These are phyloP conservation scores for Phytophthora lateralis DNA, from an alignment of 352 stramenopile species.

Conservation along the genomic window DNA sequence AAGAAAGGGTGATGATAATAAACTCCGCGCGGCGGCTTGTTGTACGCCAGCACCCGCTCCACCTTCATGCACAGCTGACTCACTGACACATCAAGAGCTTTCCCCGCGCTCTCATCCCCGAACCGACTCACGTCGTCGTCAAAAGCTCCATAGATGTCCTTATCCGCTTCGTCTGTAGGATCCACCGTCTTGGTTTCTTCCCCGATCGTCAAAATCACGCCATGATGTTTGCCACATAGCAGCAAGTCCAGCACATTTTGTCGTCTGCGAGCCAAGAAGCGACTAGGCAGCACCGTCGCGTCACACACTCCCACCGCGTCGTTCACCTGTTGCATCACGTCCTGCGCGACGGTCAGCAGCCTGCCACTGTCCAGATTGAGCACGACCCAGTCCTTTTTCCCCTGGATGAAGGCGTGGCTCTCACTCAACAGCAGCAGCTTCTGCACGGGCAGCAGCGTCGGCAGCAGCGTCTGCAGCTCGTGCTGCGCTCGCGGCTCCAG, in stretches of 20 bases:
- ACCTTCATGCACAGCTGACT: constrained; percentile 52
- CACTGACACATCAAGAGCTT: constrained; percentile 44
- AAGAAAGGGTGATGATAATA: constrained; percentile 77
- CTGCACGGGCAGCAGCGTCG: constrained; percentile 43
- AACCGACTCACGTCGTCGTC: constrained; percentile 10
- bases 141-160: constrained; percentile 33
- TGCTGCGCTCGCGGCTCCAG: constrained; percentile 64
- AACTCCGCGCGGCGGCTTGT: constrained; percentile 40
- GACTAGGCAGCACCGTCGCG: constrained; percentile 48
- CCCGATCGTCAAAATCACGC: constrained; percentile 51
- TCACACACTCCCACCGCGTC: constrained; percentile 35
- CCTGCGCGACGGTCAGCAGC: constrained; percentile 32
- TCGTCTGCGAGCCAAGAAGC: constrained; percentile 27
- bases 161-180: constrained; percentile 18
- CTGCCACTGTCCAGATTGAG: constrained; percentile 69
- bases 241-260: constrained; percentile 56
- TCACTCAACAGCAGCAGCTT: constrained; percentile 68
- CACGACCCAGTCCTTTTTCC: constrained; percentile 70
- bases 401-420: constrained; percentile 66
- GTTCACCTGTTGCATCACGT: constrained; percentile 28
- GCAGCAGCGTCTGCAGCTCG: constrained; percentile 47
- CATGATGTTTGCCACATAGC: constrained; percentile 61
- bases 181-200: constrained; percentile 14
- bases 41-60: constrained; percentile 56
- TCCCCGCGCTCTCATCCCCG: constrained; percentile 17